Percentiles rank a stretch among this genome's conserved stretches.
phyloP scores from a whole-genome alignment of 1,284 basidiomycete species.

The Gomphus bonarii region DNA sequence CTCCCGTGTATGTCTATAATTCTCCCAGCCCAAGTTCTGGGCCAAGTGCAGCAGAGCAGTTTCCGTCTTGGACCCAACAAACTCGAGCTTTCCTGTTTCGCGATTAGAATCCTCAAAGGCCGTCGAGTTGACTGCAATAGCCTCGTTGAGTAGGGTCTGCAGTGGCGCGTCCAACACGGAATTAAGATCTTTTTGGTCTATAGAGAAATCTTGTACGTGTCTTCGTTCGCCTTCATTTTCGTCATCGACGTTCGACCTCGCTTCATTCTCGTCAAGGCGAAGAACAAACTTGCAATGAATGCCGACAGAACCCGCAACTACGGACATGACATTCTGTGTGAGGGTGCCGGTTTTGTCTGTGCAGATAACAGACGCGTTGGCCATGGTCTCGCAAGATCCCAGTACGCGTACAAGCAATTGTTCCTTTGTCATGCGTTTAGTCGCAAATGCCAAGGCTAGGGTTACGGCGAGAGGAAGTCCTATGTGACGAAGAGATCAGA shows the following conservation, averaged over 20 bases:
- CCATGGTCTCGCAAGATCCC: conserved; percentile 97
- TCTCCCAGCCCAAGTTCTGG: conserved; percentile 76
- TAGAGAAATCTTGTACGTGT: conserved; percentile 66
- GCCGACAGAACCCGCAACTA: conserved; percentile 92
- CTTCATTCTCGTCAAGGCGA: conserved; percentile 62
- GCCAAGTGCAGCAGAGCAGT: conserved; percentile 87
- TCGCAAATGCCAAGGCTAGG: conserved; percentile 92
- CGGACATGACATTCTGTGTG: conserved; percentile 91
- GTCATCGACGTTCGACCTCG: conserved; percentile 55
- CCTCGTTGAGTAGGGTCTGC: conserved; percentile 68
- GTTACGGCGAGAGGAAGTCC: conserved; percentile 94
- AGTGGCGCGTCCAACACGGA: conserved; percentile 53
- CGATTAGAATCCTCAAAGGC: conserved; percentile 83
- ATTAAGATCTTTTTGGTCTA: conserved; percentile 71
- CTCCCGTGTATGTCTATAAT: conserved; percentile 66
- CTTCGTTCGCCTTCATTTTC: conserved; percentile 22
- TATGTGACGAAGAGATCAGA: conserved; percentile 18
- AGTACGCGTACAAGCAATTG: conserved; percentile 93
- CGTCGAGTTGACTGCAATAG: conserved; percentile 90
- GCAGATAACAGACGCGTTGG: conserved; percentile 92
- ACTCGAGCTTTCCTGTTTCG: conserved; percentile 53
- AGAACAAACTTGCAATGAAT: conserved; percentile 91
- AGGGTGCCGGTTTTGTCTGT: conserved; percentile 94
- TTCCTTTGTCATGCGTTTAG: conserved; percentile 92
- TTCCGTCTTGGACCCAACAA: conserved; percentile 96